These are phyloP conservation scores for Aegle marmelos DNA, from an alignment of 345 rosid species.

Conservation along the genomic window DNA sequence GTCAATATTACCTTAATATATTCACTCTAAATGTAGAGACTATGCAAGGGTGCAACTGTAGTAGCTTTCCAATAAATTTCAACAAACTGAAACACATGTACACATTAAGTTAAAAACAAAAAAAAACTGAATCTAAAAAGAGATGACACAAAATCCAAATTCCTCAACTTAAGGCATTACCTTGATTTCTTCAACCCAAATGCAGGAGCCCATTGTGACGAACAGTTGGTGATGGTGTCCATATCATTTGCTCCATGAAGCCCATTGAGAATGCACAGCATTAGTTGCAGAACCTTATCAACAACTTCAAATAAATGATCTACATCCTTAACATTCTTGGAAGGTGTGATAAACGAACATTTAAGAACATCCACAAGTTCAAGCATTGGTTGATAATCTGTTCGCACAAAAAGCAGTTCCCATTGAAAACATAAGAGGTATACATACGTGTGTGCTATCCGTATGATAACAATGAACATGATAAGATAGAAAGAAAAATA, in stretches of 20 bases:
- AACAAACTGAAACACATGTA: conserved; percentile 53
- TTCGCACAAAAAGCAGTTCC: conserved; percentile 12
- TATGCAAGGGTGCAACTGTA: conserved; percentile 44
- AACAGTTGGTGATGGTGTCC: conserved; percentile 34
- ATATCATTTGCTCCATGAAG: conserved; percentile 35
- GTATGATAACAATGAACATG: background rate
- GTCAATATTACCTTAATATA: conserved; percentile 55
- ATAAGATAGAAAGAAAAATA: conserved; percentile 15
- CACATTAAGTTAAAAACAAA: conserved; percentile 14
- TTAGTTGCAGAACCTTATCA: conserved; percentile 62
- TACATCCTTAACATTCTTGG: conserved; percentile 30
- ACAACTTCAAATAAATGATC: conserved; percentile 41
- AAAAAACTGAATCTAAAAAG: conserved; percentile 2
- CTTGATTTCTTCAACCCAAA: conserved; percentile 56
- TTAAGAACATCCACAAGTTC: conserved; percentile 42
- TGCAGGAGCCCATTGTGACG: conserved; percentile 67
- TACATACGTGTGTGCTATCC: background rate
- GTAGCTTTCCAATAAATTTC: conserved; percentile 58
- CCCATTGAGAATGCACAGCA: conserved; percentile 57
- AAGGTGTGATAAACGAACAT: conserved; percentile 36
- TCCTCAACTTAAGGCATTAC: conserved; percentile 30
- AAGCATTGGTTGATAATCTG: conserved; percentile 63
- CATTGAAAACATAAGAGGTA: conserved; percentile 7
- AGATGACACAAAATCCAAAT: conserved; percentile 5
- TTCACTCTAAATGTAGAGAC: conserved; percentile 45